A percentile compares a stretch with the other conserved stretches of the same genome.
Evolutionary conservation across 106 monocot species (phyloP).

Genomic region (Allium fistulosum): DNA sequence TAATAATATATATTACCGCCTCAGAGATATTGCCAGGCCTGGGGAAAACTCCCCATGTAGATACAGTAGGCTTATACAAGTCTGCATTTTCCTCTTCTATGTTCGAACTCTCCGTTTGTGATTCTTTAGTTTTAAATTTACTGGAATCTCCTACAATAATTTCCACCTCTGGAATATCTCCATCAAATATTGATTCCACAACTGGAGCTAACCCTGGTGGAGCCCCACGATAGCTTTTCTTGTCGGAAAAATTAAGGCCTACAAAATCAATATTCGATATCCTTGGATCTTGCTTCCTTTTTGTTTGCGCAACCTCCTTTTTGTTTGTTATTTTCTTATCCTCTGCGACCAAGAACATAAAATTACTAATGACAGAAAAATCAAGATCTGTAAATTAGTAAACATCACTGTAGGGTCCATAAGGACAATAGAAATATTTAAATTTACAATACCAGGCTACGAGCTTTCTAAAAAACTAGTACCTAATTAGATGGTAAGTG

Average conservation of each 20-base stretch:
- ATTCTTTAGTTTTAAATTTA: constrained; percentile 46
- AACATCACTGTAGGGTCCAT: neutral
- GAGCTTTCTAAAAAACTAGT: neutral
- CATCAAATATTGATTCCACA: constrained; percentile 27
- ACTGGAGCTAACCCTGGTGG: constrained; percentile 52
- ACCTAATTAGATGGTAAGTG: neutral
- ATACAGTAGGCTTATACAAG: constrained; percentile 78
- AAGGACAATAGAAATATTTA: neutral
- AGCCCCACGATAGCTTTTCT: constrained; percentile 37
- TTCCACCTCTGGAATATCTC: constrained; percentile 67
- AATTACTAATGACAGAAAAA: too few relatives aligned
- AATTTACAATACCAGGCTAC: neutral
- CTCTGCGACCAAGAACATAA: constrained; percentile 19
- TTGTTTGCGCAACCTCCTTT: constrained; percentile 13
- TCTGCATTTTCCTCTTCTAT: constrained; percentile 20
- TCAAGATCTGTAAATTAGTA: neutral
- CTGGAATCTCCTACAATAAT: constrained; percentile 85
- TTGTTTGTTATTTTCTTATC: constrained; percentile 8
- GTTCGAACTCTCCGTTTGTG: constrained; percentile 8
- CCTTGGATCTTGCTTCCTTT: constrained; percentile 23
- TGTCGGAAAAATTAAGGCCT: constrained; percentile 74
- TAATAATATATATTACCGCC: constrained; percentile 35
- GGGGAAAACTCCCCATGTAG: constrained; percentile 95
- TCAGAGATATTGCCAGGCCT: constrained; percentile 84
- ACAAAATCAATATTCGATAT: constrained; percentile 72